A percentile compares a stretch with the other conserved stretches of the same genome.
phyloP scores from a whole-genome alignment of 2,329 filamentous ascomycete genomes.

The Verticillium zaregamsianum region DNA sequence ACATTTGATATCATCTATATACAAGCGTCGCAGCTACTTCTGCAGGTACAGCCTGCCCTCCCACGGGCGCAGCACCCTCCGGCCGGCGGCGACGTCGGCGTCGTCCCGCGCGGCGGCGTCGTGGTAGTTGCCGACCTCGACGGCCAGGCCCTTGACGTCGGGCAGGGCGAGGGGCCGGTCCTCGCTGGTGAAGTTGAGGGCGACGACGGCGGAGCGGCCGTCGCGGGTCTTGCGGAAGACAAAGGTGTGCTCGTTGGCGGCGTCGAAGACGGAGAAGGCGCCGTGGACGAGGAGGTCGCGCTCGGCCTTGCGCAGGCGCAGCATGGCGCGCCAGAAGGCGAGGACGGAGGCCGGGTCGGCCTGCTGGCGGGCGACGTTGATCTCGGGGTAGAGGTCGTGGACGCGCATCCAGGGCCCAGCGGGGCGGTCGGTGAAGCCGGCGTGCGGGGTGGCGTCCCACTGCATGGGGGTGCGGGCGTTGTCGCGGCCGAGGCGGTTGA shows the following conservation, averaged over 20 bases:
- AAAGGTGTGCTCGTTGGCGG: conserved; percentile 39
- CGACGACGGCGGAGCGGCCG: conserved; percentile 24
- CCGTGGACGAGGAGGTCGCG: conserved; percentile 59
- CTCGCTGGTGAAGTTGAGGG: conserved; percentile 32
- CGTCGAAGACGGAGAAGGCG: conserved; percentile 47
- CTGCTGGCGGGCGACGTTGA: conserved; percentile 52
- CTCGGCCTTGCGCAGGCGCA: conserved; percentile 51
- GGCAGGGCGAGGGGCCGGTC: conserved; percentile 21
- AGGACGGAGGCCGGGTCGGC: conserved; percentile 43
- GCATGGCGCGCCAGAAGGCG: conserved; percentile 56
- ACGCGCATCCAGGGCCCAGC: conserved; percentile 53
- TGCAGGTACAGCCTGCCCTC: conserved; percentile 28
- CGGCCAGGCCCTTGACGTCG: conserved; percentile 8
- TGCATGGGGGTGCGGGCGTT: conserved; percentile 66
- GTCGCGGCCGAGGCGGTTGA: conserved; percentile 59
- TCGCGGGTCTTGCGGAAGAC: conserved; percentile 35
- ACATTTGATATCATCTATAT: conserved; percentile 7
- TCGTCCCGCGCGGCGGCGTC: conserved; percentile 14
- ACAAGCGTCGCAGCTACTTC: conserved; percentile 1
- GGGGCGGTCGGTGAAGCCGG: conserved; percentile 53
- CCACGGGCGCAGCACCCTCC: conserved; percentile 23
- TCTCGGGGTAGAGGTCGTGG: conserved; percentile 49
- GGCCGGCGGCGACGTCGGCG: neutral
- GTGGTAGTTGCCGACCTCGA: conserved; percentile 25
- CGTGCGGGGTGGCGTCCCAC: conserved; percentile 52